Conservation (phyloP, 768 basidiomycete genomes). For the Phaeotremella fagi region DNA sequence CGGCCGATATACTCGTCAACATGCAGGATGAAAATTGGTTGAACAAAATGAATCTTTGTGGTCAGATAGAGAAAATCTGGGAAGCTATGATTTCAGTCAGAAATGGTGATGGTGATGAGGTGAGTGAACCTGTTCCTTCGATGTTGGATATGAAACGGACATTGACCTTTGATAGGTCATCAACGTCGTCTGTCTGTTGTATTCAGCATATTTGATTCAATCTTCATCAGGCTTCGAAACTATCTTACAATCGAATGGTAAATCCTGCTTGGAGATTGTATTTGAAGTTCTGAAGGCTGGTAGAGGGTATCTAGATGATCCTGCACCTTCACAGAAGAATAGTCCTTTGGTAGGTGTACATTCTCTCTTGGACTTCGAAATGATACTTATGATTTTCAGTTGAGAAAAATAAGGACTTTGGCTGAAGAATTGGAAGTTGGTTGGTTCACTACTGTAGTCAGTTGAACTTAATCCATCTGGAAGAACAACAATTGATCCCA, state of each 20-base stretch:
- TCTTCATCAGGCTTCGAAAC: slow-evolving; percentile 13
- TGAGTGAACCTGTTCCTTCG: slow-evolving; percentile 3
- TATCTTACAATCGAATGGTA: slow-evolving; percentile 11
- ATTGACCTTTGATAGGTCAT: too few species aligned
- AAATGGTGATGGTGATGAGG: slow-evolving; percentile 24
- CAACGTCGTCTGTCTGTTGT: slow-evolving; percentile 29
- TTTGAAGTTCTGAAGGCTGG: slow-evolving; percentile 10
- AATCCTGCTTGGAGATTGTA: slow-evolving; percentile 9
- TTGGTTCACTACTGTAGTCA: neutral
- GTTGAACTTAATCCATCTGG: neutral
- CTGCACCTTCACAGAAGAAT: neutral
- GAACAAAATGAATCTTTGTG: slow-evolving; percentile 34
- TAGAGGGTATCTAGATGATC: too few species aligned
- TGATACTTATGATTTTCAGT: neutral
- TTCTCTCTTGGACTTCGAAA: neutral
- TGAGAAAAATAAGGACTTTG: neutral
- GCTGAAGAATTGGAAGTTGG: slow-evolving; percentile 1
- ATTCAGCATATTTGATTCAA: slow-evolving; percentile 20
- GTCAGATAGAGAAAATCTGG: slow-evolving; percentile 40
- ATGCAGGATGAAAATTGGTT: slow-evolving; percentile 38
- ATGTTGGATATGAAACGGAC: too few species aligned
- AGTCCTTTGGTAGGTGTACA: neutral
- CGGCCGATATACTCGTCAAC: slow-evolving; percentile 25
- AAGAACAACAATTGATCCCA: neutral
- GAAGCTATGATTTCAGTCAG: slow-evolving; percentile 20